These are phyloP conservation scores for Thraustochytrium sp. DNA, from an alignment of 352 stramenopile species.

Conservation along the genomic window DNA sequence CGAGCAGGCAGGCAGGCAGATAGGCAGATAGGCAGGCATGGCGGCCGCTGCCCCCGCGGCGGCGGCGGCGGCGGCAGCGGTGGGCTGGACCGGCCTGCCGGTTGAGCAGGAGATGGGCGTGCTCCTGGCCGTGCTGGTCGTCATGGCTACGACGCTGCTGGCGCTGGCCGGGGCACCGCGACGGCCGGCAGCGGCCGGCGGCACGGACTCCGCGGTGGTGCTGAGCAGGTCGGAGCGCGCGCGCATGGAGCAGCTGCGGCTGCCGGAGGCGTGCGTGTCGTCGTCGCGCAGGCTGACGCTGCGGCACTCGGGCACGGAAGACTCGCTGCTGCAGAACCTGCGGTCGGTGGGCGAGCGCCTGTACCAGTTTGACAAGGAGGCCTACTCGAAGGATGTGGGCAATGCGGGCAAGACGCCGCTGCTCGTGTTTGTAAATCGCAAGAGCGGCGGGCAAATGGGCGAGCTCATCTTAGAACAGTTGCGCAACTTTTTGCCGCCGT, in stretches of 20 bases:
- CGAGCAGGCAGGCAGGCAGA: too few species aligned
- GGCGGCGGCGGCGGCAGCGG: too few species aligned
- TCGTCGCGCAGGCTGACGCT: neutral
- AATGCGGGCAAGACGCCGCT: constrained; percentile 1
- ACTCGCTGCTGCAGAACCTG: neutral
- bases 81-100: neutral
- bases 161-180: neutral
- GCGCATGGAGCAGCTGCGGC: neutral
- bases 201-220: neutral
- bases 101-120: constrained; percentile 11
- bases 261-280: neutral
- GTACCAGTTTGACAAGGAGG: neutral
- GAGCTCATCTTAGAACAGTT: constrained; percentile 33
- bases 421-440: constrained; percentile 40
- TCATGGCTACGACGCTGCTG: constrained; percentile 2
- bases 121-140: neutral
- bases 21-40: too few species aligned
- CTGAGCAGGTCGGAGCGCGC: neutral
- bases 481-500: constrained; percentile 17
- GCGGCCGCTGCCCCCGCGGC: too few species aligned
- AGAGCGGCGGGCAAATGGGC: constrained; percentile 28
- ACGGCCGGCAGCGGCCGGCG: neutral
- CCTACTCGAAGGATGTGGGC: neutral
- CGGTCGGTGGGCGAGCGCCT: neutral
- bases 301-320: neutral